Conservation (phyloP, 2,329 filamentous ascomycete species). For the Cordyceps cicadae region DNA sequence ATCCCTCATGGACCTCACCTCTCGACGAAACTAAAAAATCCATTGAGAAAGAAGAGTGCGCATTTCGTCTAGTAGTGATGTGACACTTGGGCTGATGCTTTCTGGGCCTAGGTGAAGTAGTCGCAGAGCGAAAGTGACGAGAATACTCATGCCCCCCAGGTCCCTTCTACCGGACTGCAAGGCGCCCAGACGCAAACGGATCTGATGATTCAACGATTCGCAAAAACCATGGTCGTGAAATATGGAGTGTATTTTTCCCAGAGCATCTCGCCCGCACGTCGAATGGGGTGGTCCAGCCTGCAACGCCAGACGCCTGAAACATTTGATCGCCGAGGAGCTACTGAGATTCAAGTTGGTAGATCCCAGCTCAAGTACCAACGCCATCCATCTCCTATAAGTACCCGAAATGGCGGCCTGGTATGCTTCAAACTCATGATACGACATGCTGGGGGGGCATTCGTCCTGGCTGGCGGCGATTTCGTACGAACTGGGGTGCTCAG, state of each 20-base stretch:
- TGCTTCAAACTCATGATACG: slow-evolving; percentile 44
- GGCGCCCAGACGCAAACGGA: slow-evolving; percentile 32
- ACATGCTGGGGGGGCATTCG: slow-evolving; percentile 37
- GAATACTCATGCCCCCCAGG: slow-evolving; percentile 45
- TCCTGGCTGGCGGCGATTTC: slow-evolving; percentile 42
- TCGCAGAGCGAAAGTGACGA: slow-evolving; percentile 44
- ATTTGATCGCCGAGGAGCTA: slow-evolving; percentile 36
- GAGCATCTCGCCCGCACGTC: slow-evolving; percentile 26
- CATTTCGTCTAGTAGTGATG: not conserved
- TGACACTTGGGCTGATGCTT: not conserved
- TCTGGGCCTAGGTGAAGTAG: slow-evolving; percentile 17
- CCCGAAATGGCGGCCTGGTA: slow-evolving; percentile 41
- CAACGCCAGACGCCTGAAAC: slow-evolving; percentile 44
- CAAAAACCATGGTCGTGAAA: not conserved
- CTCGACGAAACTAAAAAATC: slow-evolving; percentile 37
- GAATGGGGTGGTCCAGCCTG: slow-evolving; percentile 56
- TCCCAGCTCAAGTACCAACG: slow-evolving; percentile 41
- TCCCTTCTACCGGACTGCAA: slow-evolving; percentile 53
- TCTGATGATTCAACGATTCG: slow-evolving; percentile 33
- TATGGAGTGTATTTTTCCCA: not conserved
- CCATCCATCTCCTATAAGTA: slow-evolving; percentile 38
- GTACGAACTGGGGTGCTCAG: slow-evolving; percentile 44
- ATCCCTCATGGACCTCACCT: slow-evolving; percentile 33
- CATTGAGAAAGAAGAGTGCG: slow-evolving; percentile 36
- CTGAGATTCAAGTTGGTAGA: slow-evolving; percentile 53